A percentile compares a stretch with the other conserved stretches of the same genome.
These are phyloP conservation scores for Papiliotrema nemorosa DNA, from an alignment of 1,284 basidiomycete species.

Conservation along the genomic window DNA sequence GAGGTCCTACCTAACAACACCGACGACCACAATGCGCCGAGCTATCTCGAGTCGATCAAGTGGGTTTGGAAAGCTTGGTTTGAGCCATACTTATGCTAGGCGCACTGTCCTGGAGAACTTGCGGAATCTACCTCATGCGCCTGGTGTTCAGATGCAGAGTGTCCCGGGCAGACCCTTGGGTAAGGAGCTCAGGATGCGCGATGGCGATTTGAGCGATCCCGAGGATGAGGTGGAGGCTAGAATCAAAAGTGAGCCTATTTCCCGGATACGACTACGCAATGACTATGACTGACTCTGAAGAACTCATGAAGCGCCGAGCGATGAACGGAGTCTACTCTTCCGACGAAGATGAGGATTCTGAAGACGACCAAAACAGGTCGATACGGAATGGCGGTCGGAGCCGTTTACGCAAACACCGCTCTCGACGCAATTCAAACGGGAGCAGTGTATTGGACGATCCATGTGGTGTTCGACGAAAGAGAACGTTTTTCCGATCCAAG, in stretches of 20 bases:
- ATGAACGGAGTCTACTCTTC: slow-evolving; percentile 12
- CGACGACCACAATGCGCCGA: slow-evolving; percentile 85
- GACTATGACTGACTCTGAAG: too few relatives aligned
- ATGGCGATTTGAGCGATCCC: slow-evolving; percentile 42
- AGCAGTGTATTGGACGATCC: slow-evolving; percentile 1
- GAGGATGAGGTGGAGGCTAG: slow-evolving; percentile 47
- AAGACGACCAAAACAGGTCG: slow-evolving; percentile 6
- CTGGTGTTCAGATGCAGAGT: slow-evolving; percentile 82
- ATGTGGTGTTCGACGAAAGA: slow-evolving; percentile 7
- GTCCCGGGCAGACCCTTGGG: slow-evolving; percentile 58
- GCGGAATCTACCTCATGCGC: slow-evolving; percentile 71
- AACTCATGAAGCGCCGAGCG: slow-evolving; percentile 12
- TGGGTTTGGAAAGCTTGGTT: slow-evolving; percentile 43
- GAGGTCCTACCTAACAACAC: slow-evolving; percentile 90
- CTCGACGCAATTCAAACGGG: not conserved
- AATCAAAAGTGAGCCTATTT: slow-evolving; percentile 36
- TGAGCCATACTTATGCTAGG: slow-evolving; percentile 46
- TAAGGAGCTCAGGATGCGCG: slow-evolving; percentile 38
- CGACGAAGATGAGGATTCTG: slow-evolving; percentile 19
- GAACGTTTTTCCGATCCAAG: slow-evolving; percentile 6
- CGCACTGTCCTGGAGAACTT: slow-evolving; percentile 73
- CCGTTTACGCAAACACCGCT: not conserved
- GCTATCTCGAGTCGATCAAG: slow-evolving; percentile 80
- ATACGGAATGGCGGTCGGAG: not conserved
- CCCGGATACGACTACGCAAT: not conserved